phyloP scores from a whole-genome alignment of 306 rosid genomes.

The Ochetophila trinervis region DNA sequence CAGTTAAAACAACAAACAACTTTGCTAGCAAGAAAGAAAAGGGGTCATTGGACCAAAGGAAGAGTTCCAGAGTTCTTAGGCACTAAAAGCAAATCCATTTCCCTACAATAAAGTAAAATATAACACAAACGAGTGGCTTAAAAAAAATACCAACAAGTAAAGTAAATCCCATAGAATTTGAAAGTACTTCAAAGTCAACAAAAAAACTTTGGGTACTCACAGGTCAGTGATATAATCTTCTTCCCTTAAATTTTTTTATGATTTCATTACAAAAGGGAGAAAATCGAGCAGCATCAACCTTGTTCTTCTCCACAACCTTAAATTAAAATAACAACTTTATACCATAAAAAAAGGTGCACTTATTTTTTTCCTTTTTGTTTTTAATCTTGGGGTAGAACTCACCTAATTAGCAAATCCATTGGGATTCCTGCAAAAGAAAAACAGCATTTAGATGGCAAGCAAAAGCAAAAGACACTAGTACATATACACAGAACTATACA shows the following conservation, averaged over 20 bases:
- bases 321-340: slow-evolving; percentile 14
- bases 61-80: too few species aligned
- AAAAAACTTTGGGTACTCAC: slow-evolving; percentile 46
- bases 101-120: too few species aligned
- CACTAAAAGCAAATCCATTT: too few species aligned
- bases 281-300: slow-evolving; percentile 79
- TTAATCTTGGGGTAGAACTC: slow-evolving; percentile 23
- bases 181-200: not conserved
- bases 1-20: too few species aligned
- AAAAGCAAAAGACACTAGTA: slow-evolving; percentile 8
- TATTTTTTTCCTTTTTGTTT: not conserved
- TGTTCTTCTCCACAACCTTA: slow-evolving; percentile 57
- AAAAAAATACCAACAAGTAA: too few species aligned
- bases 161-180: too few species aligned
- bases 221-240: slow-evolving; percentile 84
- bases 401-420: slow-evolving; percentile 55
- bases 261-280: slow-evolving; percentile 97
- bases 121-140: too few species aligned
- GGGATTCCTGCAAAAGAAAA: slow-evolving; percentile 50
- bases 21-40: too few species aligned
- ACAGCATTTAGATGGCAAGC: slow-evolving; percentile 10
- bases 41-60: too few species aligned
- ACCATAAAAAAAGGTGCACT: slow-evolving; percentile 22
- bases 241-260: slow-evolving; percentile 72
- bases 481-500: not conserved